Percentiles rank a stretch among this genome's conserved stretches.
Conservation (phyloP, 345 rosid genomes). For the Syzygium jambos region DNA sequence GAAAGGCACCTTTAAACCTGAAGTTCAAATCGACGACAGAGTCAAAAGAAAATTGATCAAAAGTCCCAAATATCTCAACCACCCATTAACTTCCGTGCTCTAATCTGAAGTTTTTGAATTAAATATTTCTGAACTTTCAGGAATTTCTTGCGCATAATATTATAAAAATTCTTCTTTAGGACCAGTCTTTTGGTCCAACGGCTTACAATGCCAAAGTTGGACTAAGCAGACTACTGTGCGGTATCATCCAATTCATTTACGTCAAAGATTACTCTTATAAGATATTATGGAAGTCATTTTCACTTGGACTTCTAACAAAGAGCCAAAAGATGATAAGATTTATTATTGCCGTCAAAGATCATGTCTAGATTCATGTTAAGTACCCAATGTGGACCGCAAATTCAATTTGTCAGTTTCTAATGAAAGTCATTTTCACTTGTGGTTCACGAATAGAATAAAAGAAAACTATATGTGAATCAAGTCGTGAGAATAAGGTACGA, state of each 20-base stretch:
- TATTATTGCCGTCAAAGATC: background rate
- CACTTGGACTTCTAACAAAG: background rate
- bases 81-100: background rate
- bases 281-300: background rate
- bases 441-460: background rate
- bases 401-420: no score
- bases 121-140: background rate
- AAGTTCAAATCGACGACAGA: background rate
- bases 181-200: background rate
- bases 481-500: background rate
- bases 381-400: background rate
- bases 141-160: background rate
- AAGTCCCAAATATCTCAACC: background rate
- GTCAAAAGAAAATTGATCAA: background rate
- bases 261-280: background rate
- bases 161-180: background rate
- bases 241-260: background rate
- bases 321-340: background rate
- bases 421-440: no score
- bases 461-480: background rate
- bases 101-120: background rate
- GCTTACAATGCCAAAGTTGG: background rate
- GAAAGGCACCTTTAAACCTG: background rate
- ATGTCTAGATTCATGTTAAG: background rate
- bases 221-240: background rate